Base-by-base conservation (phyloP, 2,329 filamentous ascomycete species). In the Fusarium brevicatenulatum region DNA sequence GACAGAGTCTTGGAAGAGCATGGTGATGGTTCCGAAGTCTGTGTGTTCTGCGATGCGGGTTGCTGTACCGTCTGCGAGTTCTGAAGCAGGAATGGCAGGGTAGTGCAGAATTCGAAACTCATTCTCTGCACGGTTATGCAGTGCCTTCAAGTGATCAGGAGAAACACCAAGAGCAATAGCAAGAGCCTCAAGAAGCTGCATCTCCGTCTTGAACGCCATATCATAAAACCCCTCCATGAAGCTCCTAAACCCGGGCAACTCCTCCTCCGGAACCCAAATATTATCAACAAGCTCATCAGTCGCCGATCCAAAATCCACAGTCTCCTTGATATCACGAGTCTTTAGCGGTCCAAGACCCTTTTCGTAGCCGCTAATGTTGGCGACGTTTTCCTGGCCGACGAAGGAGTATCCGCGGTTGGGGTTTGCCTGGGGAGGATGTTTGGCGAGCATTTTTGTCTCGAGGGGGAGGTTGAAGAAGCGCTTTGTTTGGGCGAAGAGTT, bases 111-210 rank as follows among this genome's bases (percentile, higher is more conserved):
- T 78, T 4, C 90, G 85, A 15, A 91, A 81, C 68, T 91, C 89
- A 69, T 90, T 89, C 72, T 90, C 86, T 63, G 86, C 83, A 1
- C 86, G 86, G 39, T 84, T 85, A 78, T 91, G 89, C 49, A 86
- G 77, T 11, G 81, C 78, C 75, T 95, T 92, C 75, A 97, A 95
- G 84, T 91, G 95, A 5, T 79, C 78, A 73, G 90, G 86, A 0
- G 90, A 86, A 12, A 95, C 83, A 2, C 87, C 90, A 86, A 95
- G 89, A 0, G 92, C 93, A 19, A 94, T 83, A 3, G 92, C 93
- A 64, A 95, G 92, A 11, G 92, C 92, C 7, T 91, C 86, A 90
- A 96, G 95, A 34, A 95, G 87, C 68, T 93, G 84, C 50, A 88
- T 85, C 81, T 97, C 92, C 42, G 97, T 82, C 21, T 84, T 80